Evolutionary conservation across 2,329 filamentous ascomycete species (phyloP), one percentile per base, ranked within the genome.

Genomic region (Gremmenia infestans): DNA sequence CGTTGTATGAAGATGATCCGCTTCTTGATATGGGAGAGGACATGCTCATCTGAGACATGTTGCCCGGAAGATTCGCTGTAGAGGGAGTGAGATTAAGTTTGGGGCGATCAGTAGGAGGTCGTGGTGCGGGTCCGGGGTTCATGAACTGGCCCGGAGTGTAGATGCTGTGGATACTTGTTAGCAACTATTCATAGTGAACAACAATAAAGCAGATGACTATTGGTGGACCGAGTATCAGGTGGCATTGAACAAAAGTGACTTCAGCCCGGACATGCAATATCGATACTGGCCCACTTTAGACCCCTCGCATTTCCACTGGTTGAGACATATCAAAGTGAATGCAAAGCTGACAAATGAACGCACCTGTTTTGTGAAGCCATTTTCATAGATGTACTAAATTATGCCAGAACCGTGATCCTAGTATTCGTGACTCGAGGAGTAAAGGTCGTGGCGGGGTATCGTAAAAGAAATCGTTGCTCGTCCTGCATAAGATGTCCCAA

Each of bases 51-150:
- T 86, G 88, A 57, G 87, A 87, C 78, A 93, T 90, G 73, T 86
- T 92, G 60, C 86, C 87, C 15, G 87, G 84, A 22, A 89, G 78
- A 70, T 86, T 89, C 66, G 77, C 75, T 60, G 84, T 82, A 70
- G 83, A 88, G 59, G 87, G 91, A 43, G 88, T 91, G 58, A 95
- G 80, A 67, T 86, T 86, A 64, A 96, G 83, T 69, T 89, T 87
- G 59, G 91, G 89, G 67, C 89, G 85, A 69, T 94, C 89, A 58
- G 82, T 86, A 19, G 93, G 94, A 59, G 94, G 93, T 67, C 89
- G 87, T 63, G 94, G 94, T 64, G 94, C 93, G 66, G 94, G 93
- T 63, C 94, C 91, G 60, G 94, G 91, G 73, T 97, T 97, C 89
- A 97, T 95, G 77, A 97, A 97, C 72, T 85, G 82, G 67, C 79